Evolutionary conservation across 2,329 filamentous ascomycete genomes (phyloP), one percentile per base, ranked within the genome.

Genomic region (Conoideocrella luteorostrata): DNA sequence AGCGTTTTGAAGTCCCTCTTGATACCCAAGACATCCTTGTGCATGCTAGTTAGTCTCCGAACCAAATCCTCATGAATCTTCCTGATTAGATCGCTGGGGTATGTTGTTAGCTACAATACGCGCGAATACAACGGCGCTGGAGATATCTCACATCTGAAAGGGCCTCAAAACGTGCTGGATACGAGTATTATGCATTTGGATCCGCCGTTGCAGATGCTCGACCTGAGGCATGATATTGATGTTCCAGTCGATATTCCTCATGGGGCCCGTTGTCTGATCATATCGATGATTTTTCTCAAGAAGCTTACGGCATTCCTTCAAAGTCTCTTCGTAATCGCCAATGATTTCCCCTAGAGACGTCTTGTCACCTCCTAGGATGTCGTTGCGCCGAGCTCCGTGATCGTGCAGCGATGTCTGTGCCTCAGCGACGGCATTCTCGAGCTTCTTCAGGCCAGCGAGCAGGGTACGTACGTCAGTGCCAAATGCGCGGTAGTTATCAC

Each of bases 201-300:
- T 52, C 13, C 56, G 45, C 15, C 35, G 23, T 5, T 54, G 50
- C 13, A 59, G 46, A 10, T 50, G 49, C 9, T 58, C 54, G 15
- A 50, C 56, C 17, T 45, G 43, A 3, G 54, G 53, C 44, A 54
- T 51, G 17, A 57, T 52, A 9, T 56, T 45, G 2, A 52, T 43
- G 42, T 58, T 59, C 55, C 55, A 59, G 29, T 52, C 50, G 23
- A 59, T 52, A 37, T 52, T 59, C 15, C 41, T 38, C n/a, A 54
- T 12, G 2, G 54, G 51, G 10, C 49, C 49, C 15, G 43, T 45
- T 21, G 41, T 34, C 7, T 43, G 18, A 10, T 43, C 43, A 41
- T 54, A 58, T 11, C 49, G 50, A 18, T 41, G 42, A 34, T 59
- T 58, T 3, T 47, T 45, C 7, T 37, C 37, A 18, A 59, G 43